Evolutionary conservation across 2,329 filamentous ascomycete genomes (phyloP), one percentile per base, ranked within the genome.

Genomic region (Beauveria brongniartii): DNA sequence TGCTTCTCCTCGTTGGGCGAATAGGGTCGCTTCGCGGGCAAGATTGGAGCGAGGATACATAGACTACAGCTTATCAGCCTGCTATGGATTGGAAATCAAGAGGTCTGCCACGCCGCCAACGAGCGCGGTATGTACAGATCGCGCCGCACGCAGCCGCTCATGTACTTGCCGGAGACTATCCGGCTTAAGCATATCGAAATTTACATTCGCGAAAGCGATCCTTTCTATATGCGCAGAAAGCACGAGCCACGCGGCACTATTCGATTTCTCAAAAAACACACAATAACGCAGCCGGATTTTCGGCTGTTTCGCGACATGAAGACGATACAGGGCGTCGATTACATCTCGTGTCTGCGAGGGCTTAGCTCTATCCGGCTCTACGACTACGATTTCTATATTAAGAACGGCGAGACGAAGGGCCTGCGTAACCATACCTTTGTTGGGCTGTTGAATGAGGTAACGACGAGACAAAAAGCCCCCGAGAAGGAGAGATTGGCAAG

Each of bases 1-100:
- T 76, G 75, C 0, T 82, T 82, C 65, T 80, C 77, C n/a, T 79
- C 76, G n/a, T 67, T 82, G 0, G 80, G 80, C 51, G 80, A 82
- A 66, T 75, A 78, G 66, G 75, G 75, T 57, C 73, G 77, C 48
- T 82, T 82, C 64, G 74, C 72, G 58, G 65, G 64, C 1, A 75
- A 78, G 0, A 80, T 80, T 24, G 71, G 73, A 1, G 65, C 69
- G 3, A 73, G 77, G 0, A 62, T 76, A 1, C 72, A 78, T n/a
- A 70, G 78, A 0, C 47, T 82, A 0, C 77, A 76, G 55, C 70
- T 79, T 37, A 61, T 82, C 0, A 77, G 80, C 62, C 47, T 82
- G 0, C 65, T 78, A 1, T 79, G 75, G 69, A 66, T 69, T 0
- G 77, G 77, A 3, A 74, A 69, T 2, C 75, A 75, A 43, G 60